Conservation (phyloP, 805 yeast genomes). For the Sungouiella blattae region DNA sequence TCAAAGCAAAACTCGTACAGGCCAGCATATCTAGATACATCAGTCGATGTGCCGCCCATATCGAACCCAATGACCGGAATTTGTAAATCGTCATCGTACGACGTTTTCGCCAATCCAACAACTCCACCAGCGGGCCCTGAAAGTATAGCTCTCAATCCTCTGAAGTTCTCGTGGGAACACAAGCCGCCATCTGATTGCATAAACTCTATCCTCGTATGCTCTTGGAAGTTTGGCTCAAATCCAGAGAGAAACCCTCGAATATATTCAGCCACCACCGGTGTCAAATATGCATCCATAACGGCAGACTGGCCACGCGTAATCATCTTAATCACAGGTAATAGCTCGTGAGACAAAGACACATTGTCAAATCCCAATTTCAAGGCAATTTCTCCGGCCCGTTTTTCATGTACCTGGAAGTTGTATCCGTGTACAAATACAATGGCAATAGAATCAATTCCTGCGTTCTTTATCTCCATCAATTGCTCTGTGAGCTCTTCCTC, state of each 20-base stretch:
- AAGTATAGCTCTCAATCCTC: constrained; percentile 17
- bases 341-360: constrained; percentile 62
- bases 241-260: constrained; percentile 60
- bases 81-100: constrained; percentile 33
- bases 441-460: constrained; percentile 68
- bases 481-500: constrained; percentile 36
- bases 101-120: constrained; percentile 19
- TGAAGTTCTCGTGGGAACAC: constrained; percentile 13
- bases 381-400: constrained; percentile 42
- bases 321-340: constrained; percentile 76
- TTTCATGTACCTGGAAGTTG: constrained; percentile 69
- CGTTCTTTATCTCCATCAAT: constrained; percentile 42
- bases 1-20: constrained; percentile 76
- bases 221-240: constrained; percentile 45
- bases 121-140: constrained; percentile 25
- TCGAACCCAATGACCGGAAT: constrained; percentile 76
- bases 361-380: constrained; percentile 61
- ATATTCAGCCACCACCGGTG: constrained; percentile 73
- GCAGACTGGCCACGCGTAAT: constrained; percentile 76
- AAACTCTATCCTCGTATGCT: constrained; percentile 19
- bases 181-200: constrained; percentile 22
- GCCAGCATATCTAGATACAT: constrained; percentile 72
- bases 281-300: constrained; percentile 77
- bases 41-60: constrained; percentile 92
- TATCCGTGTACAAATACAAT: constrained; percentile 71